phyloP scores from a whole-genome alignment of 2,329 filamentous ascomycete genomes.

The Pestalotiopsis sp. region DNA sequence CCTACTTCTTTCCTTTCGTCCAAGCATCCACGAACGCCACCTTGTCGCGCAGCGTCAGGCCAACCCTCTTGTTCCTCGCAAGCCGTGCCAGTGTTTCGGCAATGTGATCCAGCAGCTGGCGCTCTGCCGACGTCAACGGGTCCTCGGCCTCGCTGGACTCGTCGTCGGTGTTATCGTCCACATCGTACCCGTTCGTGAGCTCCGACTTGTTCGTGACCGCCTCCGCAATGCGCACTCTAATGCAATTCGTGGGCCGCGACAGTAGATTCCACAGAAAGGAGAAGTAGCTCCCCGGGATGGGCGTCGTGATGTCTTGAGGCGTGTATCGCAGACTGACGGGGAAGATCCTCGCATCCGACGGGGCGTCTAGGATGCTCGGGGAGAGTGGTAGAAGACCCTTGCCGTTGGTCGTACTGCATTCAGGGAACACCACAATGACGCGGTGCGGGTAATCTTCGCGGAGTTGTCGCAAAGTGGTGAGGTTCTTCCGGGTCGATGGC shows the following conservation, averaged over 20 bases:
- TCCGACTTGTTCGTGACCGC: constrained; percentile 55
- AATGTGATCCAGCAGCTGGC: constrained; percentile 73
- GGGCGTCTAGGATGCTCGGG: constrained; percentile 71
- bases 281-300: constrained; percentile 73
- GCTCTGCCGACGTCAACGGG: constrained; percentile 58
- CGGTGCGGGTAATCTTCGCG: constrained; percentile 70
- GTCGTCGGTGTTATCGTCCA: constrained; percentile 22
- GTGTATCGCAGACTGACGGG: constrained; percentile 90
- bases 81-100: constrained; percentile 86
- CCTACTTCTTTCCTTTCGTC: constrained; percentile 37
- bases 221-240: constrained; percentile 88
- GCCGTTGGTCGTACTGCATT: constrained; percentile 93
- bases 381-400: constrained; percentile 85
- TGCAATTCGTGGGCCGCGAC: constrained; percentile 82
- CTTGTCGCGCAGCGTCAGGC: constrained; percentile 83
- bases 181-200: background rate
- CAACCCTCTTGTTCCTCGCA: constrained; percentile 86
- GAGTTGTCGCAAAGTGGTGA: constrained; percentile 67
- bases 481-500: constrained; percentile 46
- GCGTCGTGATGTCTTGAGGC: constrained; percentile 86
- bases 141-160: constrained; percentile 30
- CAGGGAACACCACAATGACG: constrained; percentile 85
- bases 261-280: constrained; percentile 86
- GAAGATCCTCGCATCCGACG: constrained; percentile 75
- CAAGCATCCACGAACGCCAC: constrained; percentile 76